Base-by-base conservation (phyloP, 75 land plant species). In the Sequoiadendron giganteum region DNA sequence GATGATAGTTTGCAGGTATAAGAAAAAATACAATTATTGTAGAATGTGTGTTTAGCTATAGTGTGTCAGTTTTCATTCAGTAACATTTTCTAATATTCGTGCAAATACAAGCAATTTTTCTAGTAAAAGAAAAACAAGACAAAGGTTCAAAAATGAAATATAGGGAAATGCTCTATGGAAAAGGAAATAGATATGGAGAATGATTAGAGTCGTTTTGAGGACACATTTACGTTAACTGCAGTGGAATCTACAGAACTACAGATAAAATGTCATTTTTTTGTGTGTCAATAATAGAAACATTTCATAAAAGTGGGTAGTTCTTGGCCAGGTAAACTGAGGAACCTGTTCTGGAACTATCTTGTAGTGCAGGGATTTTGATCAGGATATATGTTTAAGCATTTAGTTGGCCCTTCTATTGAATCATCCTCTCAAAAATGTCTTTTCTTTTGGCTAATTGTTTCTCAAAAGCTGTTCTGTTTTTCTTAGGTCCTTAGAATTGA, bases 1-100 rank as follows among this genome's bases (percentile, higher is more conserved):
- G 99, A 97, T 94, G 99, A 96, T 42, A 96, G 97, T 90, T 90
- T 98, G 65, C 99, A 98, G 99, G 99, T 97, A 89, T 61, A 43
- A n/a, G 5, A 82, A 47, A 82, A 82, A 25, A 82, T 11, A 2
- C 13, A 42, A 47, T 47, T 47, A 11, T 2, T n/a, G 32, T 47
- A 82, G 82, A 79, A 42, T 1, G 21, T 79, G 40, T 36, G n/a
- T 79, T 79, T 79, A 79, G 28, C 43, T 79, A 18, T 82, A 47
- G 47, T 47, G 11, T 75, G 38, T 21, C n/a, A 32, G 11, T 81
- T 7, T 28, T 21, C 65, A 65, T 25, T 65, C 9, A 65, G n/a
- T 65, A 8, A 25, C 10, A 65, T 25, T 65, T 65, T 21, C n/a
- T 21, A 28, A 21, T 65, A 65, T 65, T 65, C 28, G 7, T 65